Base-by-base conservation (phyloP, 2,329 filamentous ascomycete species). In the Xylaria sp. region DNA sequence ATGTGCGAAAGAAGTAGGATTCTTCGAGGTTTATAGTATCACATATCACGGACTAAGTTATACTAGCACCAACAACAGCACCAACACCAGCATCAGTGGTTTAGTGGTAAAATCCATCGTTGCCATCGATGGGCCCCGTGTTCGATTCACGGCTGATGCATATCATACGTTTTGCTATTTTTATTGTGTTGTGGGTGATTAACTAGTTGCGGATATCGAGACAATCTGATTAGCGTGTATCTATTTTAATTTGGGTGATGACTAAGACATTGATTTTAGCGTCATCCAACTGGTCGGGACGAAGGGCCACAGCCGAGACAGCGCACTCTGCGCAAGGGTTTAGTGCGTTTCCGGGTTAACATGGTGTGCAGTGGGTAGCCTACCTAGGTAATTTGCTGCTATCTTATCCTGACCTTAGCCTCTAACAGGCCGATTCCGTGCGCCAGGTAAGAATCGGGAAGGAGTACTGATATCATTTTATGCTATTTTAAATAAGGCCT, bases 91-190 rank as follows among this genome's bases (percentile, higher is more conserved):
- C 59, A 61, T 61, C 76, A 81, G 80, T 83, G 81, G 81, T 83
- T 83, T 83, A 84, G 81, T 83, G 82, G 82, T 84, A 84, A 82
- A 83, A 84, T 84, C 80, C 81, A 82, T 83, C 82, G 81, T 84
- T 83, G 82, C 82, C 82, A 83, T 83, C 81, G 82, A 83, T 82
- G 81, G 81, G 82, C 81, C 80, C 81, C 80, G 79, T 74, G 81
- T 82, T 81, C 80, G 80, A 81, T 81, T 82, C 80, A 73, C 78
- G 80, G 80, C 77, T 79, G 73, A 77, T 80, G 78, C 79, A 80
- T n/a, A n/a, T n/a, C n/a, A n/a, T n/a, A n/a, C n/a, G n/a, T n/a
- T n/a, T n/a, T n/a, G n/a, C n/a, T n/a, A n/a, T n/a, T n/a, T n/a
- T n/a, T n/a, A n/a, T n/a, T n/a, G n/a, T n/a, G n/a, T n/a, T n/a